Conservation (phyloP, 2,329 filamentous ascomycete species). For the Cladophialophora chaetospira region DNA sequence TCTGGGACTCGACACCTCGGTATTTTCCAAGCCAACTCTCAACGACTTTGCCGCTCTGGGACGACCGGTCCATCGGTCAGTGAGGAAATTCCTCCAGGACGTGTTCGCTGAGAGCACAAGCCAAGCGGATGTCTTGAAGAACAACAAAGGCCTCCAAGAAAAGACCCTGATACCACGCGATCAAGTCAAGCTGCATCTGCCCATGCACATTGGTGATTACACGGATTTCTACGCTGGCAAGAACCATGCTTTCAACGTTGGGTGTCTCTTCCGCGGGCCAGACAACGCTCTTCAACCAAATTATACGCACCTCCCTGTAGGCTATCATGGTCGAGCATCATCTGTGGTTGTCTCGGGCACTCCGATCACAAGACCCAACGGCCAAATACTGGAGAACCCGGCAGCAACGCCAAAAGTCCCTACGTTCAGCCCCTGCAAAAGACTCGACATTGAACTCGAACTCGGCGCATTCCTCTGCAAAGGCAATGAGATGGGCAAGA, state of each 20-base stretch:
- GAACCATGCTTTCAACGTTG: conserved; percentile 75
- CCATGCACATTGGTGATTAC: conserved; percentile 79
- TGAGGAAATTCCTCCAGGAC: conserved; percentile 68
- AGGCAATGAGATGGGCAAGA: conserved; percentile 64
- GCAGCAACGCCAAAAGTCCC: conserved; percentile 63
- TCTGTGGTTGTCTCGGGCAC: conserved; percentile 58
- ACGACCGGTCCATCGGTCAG: conserved; percentile 65
- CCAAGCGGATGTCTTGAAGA: conserved; percentile 62
- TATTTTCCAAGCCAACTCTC: conserved; percentile 67
- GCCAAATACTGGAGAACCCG: conserved; percentile 71
- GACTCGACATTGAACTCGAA: conserved; percentile 79
- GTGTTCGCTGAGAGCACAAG: conserved; percentile 64
- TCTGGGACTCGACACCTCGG: conserved; percentile 59
- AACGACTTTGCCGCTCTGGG: conserved; percentile 76
- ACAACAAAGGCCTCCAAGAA: conserved; percentile 61
- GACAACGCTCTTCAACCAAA: conserved; percentile 76
- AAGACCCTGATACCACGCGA: conserved; percentile 61
- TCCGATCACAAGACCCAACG: conserved; percentile 69
- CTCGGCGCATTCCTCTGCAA: conserved; percentile 73
- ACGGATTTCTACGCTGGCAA: conserved; percentile 82
- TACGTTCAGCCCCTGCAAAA: conserved; percentile 63
- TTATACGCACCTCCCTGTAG: conserved; percentile 78
- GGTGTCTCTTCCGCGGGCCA: conserved; percentile 67
- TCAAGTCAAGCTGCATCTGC: conserved; percentile 67
- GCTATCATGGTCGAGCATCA: conserved; percentile 72